Conservation (phyloP, 148 eudicot genomes). For the Chenopodium quinoa region DNA sequence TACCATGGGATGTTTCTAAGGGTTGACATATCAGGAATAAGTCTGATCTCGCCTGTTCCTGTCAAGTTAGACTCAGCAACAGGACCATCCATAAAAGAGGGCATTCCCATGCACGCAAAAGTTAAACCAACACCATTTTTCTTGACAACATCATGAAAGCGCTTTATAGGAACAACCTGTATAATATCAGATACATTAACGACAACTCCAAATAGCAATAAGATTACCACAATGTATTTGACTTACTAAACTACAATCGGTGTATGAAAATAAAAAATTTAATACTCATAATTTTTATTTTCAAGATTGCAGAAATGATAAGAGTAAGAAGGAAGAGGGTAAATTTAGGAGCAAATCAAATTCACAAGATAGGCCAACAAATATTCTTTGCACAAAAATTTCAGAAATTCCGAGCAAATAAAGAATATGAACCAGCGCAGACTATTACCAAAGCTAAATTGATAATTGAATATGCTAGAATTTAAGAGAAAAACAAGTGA, state of each 20-base stretch:
- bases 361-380: no score
- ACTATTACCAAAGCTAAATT: no score
- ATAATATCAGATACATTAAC: neutral
- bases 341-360: no score
- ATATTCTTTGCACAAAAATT: no score
- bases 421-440: no score
- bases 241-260: no score
- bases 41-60: constrained; percentile 87
- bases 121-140: constrained; percentile 87
- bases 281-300: neutral
- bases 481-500: neutral
- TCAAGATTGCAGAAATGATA: neutral
- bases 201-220: neutral
- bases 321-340: neutral
- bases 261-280: no score
- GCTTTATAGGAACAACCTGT: constrained; percentile 70
- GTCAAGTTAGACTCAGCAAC: constrained; percentile 71
- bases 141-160: constrained; percentile 61
- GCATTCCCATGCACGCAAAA: constrained; percentile 81
- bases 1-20: constrained; percentile 85
- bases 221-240: neutral
- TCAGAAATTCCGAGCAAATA: no score
- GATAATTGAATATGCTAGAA: no score
- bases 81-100: constrained; percentile 70
- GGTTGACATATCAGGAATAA: constrained; percentile 85